These are phyloP conservation scores for Trametes coccinea DNA, from an alignment of 768 basidiomycete genomes.

Conservation along the genomic window DNA sequence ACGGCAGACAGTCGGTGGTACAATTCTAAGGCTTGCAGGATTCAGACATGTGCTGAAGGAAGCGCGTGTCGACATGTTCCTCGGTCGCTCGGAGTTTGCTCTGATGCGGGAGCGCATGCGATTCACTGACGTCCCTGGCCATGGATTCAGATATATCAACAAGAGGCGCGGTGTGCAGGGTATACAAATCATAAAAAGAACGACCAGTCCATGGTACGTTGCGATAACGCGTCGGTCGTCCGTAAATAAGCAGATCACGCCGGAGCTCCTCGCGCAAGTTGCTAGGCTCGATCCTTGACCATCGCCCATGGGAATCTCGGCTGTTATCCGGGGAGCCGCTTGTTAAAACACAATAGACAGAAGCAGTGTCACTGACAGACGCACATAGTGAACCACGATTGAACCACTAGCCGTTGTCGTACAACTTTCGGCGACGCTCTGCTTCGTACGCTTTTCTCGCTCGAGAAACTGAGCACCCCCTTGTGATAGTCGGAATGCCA, in stretches of 20 bases:
- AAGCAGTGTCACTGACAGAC: not conserved
- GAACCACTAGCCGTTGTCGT: conserved; percentile 17
- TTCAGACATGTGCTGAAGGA: no score
- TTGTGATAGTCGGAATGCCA: conserved; percentile 5
- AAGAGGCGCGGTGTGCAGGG: no score
- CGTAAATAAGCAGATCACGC: not conserved
- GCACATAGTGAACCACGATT: not conserved
- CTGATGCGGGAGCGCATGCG: no score
- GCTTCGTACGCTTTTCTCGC: not conserved
- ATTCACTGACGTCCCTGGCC: no score
- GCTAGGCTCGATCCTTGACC: not conserved
- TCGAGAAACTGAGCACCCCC: conserved; percentile 1
- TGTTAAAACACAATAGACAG: no score
- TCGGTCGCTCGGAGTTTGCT: no score
- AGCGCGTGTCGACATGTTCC: no score
- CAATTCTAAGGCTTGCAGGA: no score
- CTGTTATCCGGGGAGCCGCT: no score
- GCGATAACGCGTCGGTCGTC: not conserved
- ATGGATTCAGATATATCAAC: no score
- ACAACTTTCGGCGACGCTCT: not conserved
- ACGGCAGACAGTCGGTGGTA: no score
- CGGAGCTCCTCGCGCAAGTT: not conserved
- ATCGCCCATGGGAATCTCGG: not conserved
- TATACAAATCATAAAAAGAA: no score
- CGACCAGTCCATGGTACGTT: not conserved